phyloP scores from a whole-genome alignment of 2,329 filamentous ascomycete species.

The Clarireedia hainanense region DNA sequence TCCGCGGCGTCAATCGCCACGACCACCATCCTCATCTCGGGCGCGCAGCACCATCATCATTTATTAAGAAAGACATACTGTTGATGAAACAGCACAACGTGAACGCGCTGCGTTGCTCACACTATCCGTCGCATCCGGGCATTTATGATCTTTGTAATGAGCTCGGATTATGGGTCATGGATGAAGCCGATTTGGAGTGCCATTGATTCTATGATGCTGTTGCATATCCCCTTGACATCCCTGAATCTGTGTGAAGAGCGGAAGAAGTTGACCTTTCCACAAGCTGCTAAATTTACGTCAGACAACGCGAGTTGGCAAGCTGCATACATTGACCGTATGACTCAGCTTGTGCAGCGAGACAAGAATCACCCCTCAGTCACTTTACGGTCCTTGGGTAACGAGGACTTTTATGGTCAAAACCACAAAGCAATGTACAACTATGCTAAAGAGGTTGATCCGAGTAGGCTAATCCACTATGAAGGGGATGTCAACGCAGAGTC shows the following conservation, averaged over 20 bases:
- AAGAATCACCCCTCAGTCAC: slow-evolving; percentile 66
- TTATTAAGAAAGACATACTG: slow-evolving; percentile 52
- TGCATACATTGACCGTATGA: slow-evolving; percentile 60
- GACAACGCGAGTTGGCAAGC: slow-evolving; percentile 53
- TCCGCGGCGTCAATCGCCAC: slow-evolving; percentile 62
- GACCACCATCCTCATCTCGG: slow-evolving; percentile 34
- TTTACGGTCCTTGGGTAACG: slow-evolving; percentile 67
- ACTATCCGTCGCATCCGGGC: slow-evolving; percentile 57
- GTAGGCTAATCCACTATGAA: slow-evolving; percentile 50
- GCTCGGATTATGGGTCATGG: slow-evolving; percentile 56
- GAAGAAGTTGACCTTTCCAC: slow-evolving; percentile 45
- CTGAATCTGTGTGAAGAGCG: slow-evolving; percentile 48
- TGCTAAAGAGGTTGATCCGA: slow-evolving; percentile 41
- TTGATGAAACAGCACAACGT: slow-evolving; percentile 66
- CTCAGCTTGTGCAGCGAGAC: slow-evolving; percentile 57
- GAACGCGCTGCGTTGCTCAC: slow-evolving; percentile 61
- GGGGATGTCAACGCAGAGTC: slow-evolving; percentile 42
- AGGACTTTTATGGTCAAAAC: slow-evolving; percentile 64
- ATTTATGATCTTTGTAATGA: slow-evolving; percentile 56
- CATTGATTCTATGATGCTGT: slow-evolving; percentile 39
- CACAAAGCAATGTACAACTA: slow-evolving; percentile 59
- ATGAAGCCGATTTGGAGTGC: slow-evolving; percentile 44
- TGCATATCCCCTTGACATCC: slow-evolving; percentile 43
- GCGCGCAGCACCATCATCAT: slow-evolving; percentile 43
- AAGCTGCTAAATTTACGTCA: slow-evolving; percentile 50